Conservation (phyloP, 2,329 filamentous ascomycete genomes). For the Rugonectria rugulosa region DNA sequence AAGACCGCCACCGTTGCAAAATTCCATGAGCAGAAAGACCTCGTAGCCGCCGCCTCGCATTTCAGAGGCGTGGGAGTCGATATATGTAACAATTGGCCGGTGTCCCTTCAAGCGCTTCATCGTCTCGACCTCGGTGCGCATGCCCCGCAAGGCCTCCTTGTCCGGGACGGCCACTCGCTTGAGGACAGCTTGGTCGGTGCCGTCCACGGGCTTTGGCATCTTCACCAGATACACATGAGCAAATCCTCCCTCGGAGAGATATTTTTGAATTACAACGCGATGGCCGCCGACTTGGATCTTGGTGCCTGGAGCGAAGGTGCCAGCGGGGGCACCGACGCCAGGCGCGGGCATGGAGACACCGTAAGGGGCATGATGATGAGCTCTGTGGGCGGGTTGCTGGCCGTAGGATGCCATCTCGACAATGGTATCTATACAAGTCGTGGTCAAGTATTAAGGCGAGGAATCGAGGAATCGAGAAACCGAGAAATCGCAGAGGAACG, state of each 20-base stretch:
- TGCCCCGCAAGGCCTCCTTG: constrained; percentile 91
- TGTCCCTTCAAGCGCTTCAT: constrained; percentile 99
- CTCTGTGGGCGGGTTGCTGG: constrained; percentile 40
- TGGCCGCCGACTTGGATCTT: constrained; percentile 97
- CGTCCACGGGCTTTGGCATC: constrained; percentile 77
- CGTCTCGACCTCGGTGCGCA: constrained; percentile 98
- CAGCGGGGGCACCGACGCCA: constrained; percentile 65
- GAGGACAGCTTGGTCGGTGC: constrained; percentile 82
- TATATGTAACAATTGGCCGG: constrained; percentile 94
- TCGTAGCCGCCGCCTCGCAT: constrained; percentile 93
- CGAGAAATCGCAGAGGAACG: too few relatives aligned
- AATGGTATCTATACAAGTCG: constrained; percentile 1
- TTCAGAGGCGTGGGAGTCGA: constrained; percentile 97
- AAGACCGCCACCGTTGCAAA: constrained; percentile 89
- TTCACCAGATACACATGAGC: constrained; percentile 98
- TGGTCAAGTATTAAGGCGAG: not conserved
- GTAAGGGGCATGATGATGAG: constrained; percentile 55
- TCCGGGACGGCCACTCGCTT: constrained; percentile 97
- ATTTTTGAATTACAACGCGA: constrained; percentile 93
- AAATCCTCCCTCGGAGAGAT: constrained; percentile 97
- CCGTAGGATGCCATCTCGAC: constrained; percentile 47
- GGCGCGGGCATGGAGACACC: constrained; percentile 51
- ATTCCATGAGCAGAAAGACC: constrained; percentile 98
- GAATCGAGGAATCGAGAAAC: constrained; percentile 9
- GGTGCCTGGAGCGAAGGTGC: constrained; percentile 91